Base-by-base conservation (phyloP, 805 yeast species). In the Candida pini region DNA sequence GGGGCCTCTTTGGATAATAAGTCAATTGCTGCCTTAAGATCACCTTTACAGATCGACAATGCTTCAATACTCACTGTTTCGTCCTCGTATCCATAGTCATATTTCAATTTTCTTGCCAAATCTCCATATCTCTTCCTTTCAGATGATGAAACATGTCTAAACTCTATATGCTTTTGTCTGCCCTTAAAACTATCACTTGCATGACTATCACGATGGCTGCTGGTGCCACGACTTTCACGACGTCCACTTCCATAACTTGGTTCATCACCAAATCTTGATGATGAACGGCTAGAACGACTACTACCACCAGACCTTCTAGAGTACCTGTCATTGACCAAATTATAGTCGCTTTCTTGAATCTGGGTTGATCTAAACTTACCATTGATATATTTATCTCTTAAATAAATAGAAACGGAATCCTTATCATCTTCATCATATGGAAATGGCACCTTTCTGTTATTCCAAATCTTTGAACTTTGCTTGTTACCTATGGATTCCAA, bases 361-460 rank as follows among this genome's bases (percentile, higher is more conserved):
- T 51, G 45, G 28, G 66, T 72, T 31, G 63, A 61, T 35, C 77
- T 56, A 48, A 70, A 85, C 38, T 63, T 68, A 1, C 88, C 87
- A n/a, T 58, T 47, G 16, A 81, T 59, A 55, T 85, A 85, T 53
- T 85, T 85, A 30, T 80, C 77, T 43, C 81, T 66, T 28, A 85
- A 58, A 58, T 62, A 85, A 38, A 68, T 63, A 36, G 73, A 81
- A 19, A 81, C 73, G 1, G 62, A 65, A 21, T 56, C 68, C 40
- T 60, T 81, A 49, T 77, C 88, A 46, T 82, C 90, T 16, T 76
- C 87, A 49, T 81, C 89, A 40, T 57, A 78, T 7, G 92, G 92
- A 49, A 81, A 82, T 0, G 87, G 85, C 18, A 64, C 75, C 32
- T 66, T 63, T 43, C 71, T 71, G 2, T 83, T 73, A 51, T 85